These are phyloP conservation scores for Solioccasus polychromus DNA, from an alignment of 768 basidiomycete genomes.

Conservation along the genomic window DNA sequence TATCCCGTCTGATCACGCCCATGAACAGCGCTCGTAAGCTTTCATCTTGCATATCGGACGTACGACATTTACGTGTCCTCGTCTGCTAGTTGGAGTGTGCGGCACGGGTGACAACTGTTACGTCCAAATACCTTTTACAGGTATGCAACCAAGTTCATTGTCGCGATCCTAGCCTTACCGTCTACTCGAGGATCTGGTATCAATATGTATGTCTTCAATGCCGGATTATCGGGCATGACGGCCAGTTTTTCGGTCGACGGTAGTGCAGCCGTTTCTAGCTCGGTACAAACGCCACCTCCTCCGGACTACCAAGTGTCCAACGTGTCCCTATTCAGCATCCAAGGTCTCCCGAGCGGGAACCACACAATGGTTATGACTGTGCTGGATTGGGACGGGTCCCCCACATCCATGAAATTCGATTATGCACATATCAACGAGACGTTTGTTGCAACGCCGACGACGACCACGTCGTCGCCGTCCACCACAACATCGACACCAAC, in stretches of 20 bases:
- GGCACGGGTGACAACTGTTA: constrained; percentile 11
- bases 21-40: constrained; percentile 19
- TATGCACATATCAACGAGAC: constrained; percentile 26
- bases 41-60: background rate
- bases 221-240: constrained; percentile 18
- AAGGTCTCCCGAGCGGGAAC: constrained; percentile 13
- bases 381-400: constrained; percentile 13
- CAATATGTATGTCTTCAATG: constrained; percentile 25
- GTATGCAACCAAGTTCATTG: constrained; percentile 1
- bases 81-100: constrained; percentile 15
- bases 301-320: constrained; percentile 22
- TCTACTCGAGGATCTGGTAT: constrained; percentile 22
- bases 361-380: constrained; percentile 24
- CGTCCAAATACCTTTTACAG: constrained; percentile 21
- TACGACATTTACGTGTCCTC: background rate
- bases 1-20: background rate
- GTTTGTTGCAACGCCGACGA: constrained; percentile 6
- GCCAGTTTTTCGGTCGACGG: constrained; percentile 23
- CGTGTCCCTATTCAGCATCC: constrained; percentile 15
- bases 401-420: constrained; percentile 27
- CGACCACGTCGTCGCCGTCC: constrained; percentile 1
- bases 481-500: background rate
- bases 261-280: constrained; percentile 1
- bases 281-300: constrained; percentile 3
- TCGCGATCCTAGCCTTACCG: background rate